These are phyloP conservation scores for Ilex paraguariensis DNA, from an alignment of 305 asterid species.

Conservation along the genomic window DNA sequence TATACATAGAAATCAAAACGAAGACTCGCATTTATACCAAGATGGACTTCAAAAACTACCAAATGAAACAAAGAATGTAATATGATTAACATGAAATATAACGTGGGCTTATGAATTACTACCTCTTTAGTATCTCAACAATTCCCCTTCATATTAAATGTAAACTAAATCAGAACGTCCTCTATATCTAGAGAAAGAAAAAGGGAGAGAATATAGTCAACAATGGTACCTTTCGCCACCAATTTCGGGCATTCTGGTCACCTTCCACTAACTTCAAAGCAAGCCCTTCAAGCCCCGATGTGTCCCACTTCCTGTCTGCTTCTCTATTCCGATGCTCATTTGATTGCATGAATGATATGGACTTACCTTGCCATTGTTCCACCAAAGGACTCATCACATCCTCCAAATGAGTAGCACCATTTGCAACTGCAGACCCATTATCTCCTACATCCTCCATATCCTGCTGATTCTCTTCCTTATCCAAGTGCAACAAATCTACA, in stretches of 20 bases:
- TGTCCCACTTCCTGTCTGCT: conserved; percentile 63
- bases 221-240: conserved; percentile 89
- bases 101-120: too few species aligned
- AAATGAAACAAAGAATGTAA: too few species aligned
- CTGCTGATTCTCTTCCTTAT: conserved; percentile 26
- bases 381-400: conserved; percentile 60
- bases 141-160: too few species aligned
- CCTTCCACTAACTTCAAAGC: conserved; percentile 78
- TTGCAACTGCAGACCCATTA: conserved; percentile 32
- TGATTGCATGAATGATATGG: conserved; percentile 62
- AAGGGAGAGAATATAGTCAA: conserved; percentile 6
- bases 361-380: conserved; percentile 91
- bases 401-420: conserved; percentile 26
- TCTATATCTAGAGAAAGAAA: conserved; percentile 2
- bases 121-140: too few species aligned
- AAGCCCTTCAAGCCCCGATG: conserved; percentile 77
- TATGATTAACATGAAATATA: too few species aligned
- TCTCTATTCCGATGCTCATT: conserved; percentile 60
- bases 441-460: conserved; percentile 36
- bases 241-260: conserved; percentile 77
- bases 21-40: too few species aligned
- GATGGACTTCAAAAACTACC: too few species aligned
- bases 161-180: not conserved
- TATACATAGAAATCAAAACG: too few species aligned
- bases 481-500: conserved; percentile 42